Evolutionary conservation across 1,284 basidiomycete genomes (phyloP), one percentile per base, ranked within the genome.

Genomic region (Caloboletus inedulis): DNA sequence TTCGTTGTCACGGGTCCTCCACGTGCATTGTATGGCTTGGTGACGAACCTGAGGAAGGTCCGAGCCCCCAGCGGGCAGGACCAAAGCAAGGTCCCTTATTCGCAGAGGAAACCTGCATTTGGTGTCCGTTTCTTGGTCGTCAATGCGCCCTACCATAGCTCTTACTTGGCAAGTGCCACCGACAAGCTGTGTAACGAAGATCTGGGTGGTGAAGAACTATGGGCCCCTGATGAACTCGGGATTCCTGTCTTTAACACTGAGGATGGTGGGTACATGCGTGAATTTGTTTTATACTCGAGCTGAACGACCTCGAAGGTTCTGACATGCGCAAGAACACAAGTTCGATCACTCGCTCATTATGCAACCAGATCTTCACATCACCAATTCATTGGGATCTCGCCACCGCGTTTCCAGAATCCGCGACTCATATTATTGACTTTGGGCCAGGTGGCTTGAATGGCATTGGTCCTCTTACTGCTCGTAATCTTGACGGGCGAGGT

Each of bases 401-500:
- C 4, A 94, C 91, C 33, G 77, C 86, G 62, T 97, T 95, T 82
- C 90, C 93, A 1, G 78, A 87, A 52, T 81, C 86, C 9, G 93
- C 94, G 0, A 98, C 96, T 4, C 96, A 99, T 70, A 89, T 92
- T 7, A 75, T 99, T 62, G 97, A 98, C 73, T 98, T 99, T 67
- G 97, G 96, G 53, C 93, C 96, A 1, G 96, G 96, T 58, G 95
- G 95, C 30, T 70, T 91, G 53, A 93, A 89, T 61, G 96, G 96
- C 43, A 96, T 98, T 62, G 95, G 95, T 44, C 87, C 89, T 50
- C 79, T 98, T 47, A 95, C 94, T 33, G 85, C 89, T 7, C 86
- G 91, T 60, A 95, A 94, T 72, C 78, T 95, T 43, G 94, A 97
- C 65, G 96, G 96, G 21, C 87, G 92, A 39, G 96, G 97, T 49